Evolutionary conservation across 1,284 basidiomycete genomes (phyloP).

Genomic region (Leccinum griseonigrum): DNA sequence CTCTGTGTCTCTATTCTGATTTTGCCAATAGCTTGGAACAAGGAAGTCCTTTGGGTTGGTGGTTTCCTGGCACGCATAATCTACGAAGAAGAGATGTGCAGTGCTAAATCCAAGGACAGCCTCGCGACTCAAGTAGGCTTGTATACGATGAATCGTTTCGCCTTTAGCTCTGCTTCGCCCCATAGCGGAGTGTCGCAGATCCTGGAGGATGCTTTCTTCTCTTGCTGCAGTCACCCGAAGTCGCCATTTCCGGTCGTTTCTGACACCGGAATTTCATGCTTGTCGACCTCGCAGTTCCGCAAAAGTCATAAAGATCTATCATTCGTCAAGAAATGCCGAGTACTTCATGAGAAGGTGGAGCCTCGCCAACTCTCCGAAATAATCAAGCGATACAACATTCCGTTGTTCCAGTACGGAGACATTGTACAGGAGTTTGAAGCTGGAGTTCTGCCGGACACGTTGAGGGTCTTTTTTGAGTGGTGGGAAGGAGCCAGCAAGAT

Average conservation of each 20-base stretch:
- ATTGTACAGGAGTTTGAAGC: slow-evolving; percentile 75
- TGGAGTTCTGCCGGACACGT: slow-evolving; percentile 74
- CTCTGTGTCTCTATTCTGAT: not conserved
- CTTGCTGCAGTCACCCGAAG: slow-evolving; percentile 40
- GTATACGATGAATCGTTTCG: slow-evolving; percentile 86
- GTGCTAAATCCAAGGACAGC: slow-evolving; percentile 38
- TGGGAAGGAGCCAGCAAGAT: slow-evolving; percentile 51
- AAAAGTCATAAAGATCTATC: not conserved
- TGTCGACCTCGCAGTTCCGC: not conserved
- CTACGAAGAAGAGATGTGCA: slow-evolving; percentile 80
- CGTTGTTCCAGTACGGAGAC: slow-evolving; percentile 76
- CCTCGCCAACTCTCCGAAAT: slow-evolving; percentile 48
- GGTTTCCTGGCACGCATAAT: slow-evolving; percentile 80
- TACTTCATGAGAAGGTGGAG: slow-evolving; percentile 39
- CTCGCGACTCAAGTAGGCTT: slow-evolving; percentile 59
- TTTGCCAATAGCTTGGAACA: slow-evolving; percentile 72
- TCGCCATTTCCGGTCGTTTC: slow-evolving; percentile 47
- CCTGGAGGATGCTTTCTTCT: slow-evolving; percentile 82
- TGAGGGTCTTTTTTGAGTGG: slow-evolving; percentile 84
- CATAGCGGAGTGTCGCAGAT: slow-evolving; percentile 72
- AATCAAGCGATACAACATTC: slow-evolving; percentile 50
- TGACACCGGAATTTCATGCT: slow-evolving; percentile 59
- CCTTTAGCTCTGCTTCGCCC: slow-evolving; percentile 81
- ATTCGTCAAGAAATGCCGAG: slow-evolving; percentile 13
- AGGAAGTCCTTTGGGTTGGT: slow-evolving; percentile 79